Evolutionary conservation across 805 yeast species (phyloP), one percentile per base, ranked within the genome.

Genomic region (Candida nitratophila): DNA sequence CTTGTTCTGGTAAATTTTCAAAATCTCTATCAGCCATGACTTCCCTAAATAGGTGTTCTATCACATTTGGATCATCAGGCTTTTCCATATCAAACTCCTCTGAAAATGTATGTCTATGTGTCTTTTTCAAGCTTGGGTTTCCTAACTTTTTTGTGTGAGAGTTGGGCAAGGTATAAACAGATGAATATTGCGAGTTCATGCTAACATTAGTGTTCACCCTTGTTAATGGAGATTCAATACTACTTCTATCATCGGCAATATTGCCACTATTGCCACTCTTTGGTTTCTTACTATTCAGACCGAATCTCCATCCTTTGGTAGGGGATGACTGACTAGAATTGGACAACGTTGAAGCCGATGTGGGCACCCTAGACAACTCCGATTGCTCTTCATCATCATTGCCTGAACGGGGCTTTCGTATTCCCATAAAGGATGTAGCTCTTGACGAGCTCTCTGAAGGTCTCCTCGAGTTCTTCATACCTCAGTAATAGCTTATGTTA

Each of bases 11-110:
- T 31, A 65, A 51, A 32, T 74, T 69, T 41, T 70, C 78, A 63
- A 87, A 84, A 59, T 90, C 95, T 55, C 96, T 77, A 53, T 81
- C 79, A 42, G 77, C 81, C 91, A 90, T 84, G 48, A 90, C 75
- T 46, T 83, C 89, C 43, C 78, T 73, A 59, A 87, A 89, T 77
- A 85, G 69, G 45, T 73, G 68, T 53, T 87, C 91, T 17, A 90
- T 77, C 49, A 80, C 87, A 49, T 70, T 66, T 11, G 73, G 77
- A 51, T 83, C 78, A 8, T 66, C 61, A 0, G 96, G 96, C 55
- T 76, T 82, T 43, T 85, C 90, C 40, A 86, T 61, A 37, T 56
- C 61, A 47, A 73, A 68, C 36, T 72, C 70, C 41, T 64, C 60
- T 7, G 65, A 61, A 6, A 65, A 51, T 1, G 69, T 62, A 45